phyloP scores from a whole-genome alignment of 2,329 filamentous ascomycete species.

The Sporothrix inflata region DNA sequence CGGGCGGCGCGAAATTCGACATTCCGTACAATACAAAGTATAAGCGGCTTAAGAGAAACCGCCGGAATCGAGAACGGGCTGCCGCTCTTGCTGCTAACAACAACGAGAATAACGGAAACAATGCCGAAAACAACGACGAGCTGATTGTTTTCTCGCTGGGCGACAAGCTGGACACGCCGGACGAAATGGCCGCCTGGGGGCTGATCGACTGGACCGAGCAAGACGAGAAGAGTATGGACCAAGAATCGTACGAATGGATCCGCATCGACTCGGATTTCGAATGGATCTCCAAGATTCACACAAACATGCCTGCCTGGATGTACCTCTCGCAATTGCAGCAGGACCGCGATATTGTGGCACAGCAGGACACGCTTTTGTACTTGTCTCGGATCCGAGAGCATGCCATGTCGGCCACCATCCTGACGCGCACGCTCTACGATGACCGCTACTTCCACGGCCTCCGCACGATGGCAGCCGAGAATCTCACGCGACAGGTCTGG shows the following conservation, averaged over 20 bases:
- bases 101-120: slow-evolving; percentile 39
- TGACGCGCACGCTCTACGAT: slow-evolving; percentile 88
- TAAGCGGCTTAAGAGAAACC: slow-evolving; percentile 90
- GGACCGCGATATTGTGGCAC: slow-evolving; percentile 93
- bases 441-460: slow-evolving; percentile 92
- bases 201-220: slow-evolving; percentile 88
- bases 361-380: slow-evolving; percentile 75
- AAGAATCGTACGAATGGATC: slow-evolving; percentile 98
- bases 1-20: slow-evolving; percentile 72
- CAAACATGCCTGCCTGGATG: slow-evolving; percentile 92
- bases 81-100: slow-evolving; percentile 58
- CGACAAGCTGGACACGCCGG: slow-evolving; percentile 80
- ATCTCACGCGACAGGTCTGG: slow-evolving; percentile 72
- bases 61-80: slow-evolving; percentile 77
- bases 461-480: slow-evolving; percentile 78
- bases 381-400: slow-evolving; percentile 69
- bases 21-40: slow-evolving; percentile 99
- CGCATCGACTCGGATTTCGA: slow-evolving; percentile 97
- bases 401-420: slow-evolving; percentile 83
- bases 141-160: slow-evolving; percentile 85
- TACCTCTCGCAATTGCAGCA: slow-evolving; percentile 96
- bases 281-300: slow-evolving; percentile 86
- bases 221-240: slow-evolving; percentile 87
- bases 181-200: slow-evolving; percentile 82
- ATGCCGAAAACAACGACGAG: slow-evolving; percentile 61